phyloP scores from a whole-genome alignment of 139 green algal genomes.

The Closterium sp. region DNA sequence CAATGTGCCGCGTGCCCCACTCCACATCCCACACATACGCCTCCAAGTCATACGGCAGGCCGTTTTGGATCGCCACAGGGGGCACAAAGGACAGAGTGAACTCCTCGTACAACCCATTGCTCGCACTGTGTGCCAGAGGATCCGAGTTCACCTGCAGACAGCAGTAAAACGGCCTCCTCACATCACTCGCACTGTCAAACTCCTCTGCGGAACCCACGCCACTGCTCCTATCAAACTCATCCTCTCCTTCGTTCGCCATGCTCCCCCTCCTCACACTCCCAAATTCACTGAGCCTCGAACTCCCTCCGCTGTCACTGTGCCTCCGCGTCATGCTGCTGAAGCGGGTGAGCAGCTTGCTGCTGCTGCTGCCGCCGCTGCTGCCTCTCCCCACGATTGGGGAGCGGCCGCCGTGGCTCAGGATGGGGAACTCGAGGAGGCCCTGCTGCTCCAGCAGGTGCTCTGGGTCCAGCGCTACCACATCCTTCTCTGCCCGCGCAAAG shows the following conservation, averaged over 20 bases:
- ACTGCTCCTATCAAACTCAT: not conserved
- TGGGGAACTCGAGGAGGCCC: slow-evolving; percentile 8
- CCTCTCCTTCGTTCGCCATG: not conserved
- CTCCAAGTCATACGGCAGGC: not conserved
- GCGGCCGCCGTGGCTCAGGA: not conserved
- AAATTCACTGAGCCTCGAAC: not conserved
- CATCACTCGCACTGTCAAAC: not conserved
- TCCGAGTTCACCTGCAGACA: not conserved
- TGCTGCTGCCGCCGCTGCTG: not conserved
- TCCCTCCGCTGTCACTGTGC: not conserved
- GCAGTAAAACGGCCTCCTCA: not conserved
- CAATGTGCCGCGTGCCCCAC: not conserved
- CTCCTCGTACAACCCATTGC: not conserved
- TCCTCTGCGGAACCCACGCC: not conserved
- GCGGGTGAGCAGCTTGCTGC: not conserved
- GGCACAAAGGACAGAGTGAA: not conserved
- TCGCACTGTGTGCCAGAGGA: not conserved
- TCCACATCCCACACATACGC: not conserved
- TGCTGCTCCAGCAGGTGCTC: slow-evolving; percentile 14
- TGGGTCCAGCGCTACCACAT: not conserved
- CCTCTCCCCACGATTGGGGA: not conserved
- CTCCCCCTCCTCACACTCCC: not conserved
- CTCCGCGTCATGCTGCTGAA: not conserved
- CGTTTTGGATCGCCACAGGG: not conserved
- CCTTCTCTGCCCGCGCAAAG: slow-evolving; percentile 4